Conservation (phyloP, 2,329 filamentous ascomycete species). For the Sclerotinia trifoliorum region DNA sequence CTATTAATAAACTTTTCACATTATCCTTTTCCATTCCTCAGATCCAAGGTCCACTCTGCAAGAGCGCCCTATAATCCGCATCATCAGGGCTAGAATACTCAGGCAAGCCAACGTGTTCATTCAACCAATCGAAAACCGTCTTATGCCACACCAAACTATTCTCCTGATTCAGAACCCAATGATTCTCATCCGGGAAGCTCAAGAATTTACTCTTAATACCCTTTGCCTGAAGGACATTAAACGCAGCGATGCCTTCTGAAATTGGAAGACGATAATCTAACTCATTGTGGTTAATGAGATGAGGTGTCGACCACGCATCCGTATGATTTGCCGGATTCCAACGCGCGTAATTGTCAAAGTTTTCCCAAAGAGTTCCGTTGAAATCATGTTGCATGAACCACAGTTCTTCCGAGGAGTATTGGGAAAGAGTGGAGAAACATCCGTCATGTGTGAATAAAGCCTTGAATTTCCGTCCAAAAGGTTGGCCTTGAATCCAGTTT, state of each 20-base stretch:
- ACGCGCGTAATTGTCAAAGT: slow-evolving; percentile 59
- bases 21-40: neutral
- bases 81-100: slow-evolving; percentile 20
- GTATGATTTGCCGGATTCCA: slow-evolving; percentile 64
- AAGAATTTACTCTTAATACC: slow-evolving; percentile 61
- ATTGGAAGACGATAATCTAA: slow-evolving; percentile 83
- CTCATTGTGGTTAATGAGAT: slow-evolving; percentile 83
- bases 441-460: slow-evolving; percentile 44
- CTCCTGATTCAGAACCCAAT: slow-evolving; percentile 83
- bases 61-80: slow-evolving; percentile 8
- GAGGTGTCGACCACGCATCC: slow-evolving; percentile 76
- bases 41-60: slow-evolving; percentile 21
- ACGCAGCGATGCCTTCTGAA: slow-evolving; percentile 66
- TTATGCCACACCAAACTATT: slow-evolving; percentile 85
- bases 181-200: slow-evolving; percentile 64
- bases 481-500: slow-evolving; percentile 85
- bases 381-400: slow-evolving; percentile 67
- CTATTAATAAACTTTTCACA: neutral
- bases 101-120: slow-evolving; percentile 35
- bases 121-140: slow-evolving; percentile 77
- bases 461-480: slow-evolving; percentile 76
- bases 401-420: slow-evolving; percentile 62
- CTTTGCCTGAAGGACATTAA: slow-evolving; percentile 53
- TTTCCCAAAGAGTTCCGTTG: slow-evolving; percentile 58
- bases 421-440: slow-evolving; percentile 31